phyloP scores from a whole-genome alignment of 768 basidiomycete genomes.

The Boletus rex-veris region DNA sequence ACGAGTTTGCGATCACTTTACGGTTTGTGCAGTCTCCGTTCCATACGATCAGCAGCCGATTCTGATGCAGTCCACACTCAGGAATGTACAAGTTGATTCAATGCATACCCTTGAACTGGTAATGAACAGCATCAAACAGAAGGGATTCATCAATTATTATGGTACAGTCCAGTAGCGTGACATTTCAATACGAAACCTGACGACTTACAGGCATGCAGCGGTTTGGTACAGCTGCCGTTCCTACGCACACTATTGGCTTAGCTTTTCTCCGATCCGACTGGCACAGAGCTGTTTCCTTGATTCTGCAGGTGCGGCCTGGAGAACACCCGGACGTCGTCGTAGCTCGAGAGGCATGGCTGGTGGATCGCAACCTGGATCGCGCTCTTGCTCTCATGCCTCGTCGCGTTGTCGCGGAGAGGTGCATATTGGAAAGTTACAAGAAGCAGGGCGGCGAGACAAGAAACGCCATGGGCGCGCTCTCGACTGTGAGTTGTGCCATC shows the following conservation, averaged over 20 bases:
- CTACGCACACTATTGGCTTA: slow-evolving; percentile 92
- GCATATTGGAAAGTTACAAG: slow-evolving; percentile 86
- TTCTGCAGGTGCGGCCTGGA: slow-evolving; percentile 79
- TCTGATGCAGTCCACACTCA: slow-evolving; percentile 29
- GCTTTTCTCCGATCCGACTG: slow-evolving; percentile 87
- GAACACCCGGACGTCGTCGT: slow-evolving; percentile 89
- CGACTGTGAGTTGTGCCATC: slow-evolving; percentile 51
- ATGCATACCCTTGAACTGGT: slow-evolving; percentile 69
- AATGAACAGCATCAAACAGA: slow-evolving; percentile 70
- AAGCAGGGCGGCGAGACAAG: slow-evolving; percentile 74
- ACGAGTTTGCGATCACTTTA: slow-evolving; percentile 91
- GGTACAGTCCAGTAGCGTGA: slow-evolving; percentile 42
- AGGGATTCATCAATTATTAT: slow-evolving; percentile 98
- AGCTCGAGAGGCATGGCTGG: slow-evolving; percentile 86
- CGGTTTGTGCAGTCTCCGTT: slow-evolving; percentile 45
- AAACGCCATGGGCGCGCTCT: slow-evolving; percentile 84
- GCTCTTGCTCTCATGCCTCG: slow-evolving; percentile 87
- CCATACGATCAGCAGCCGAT: slow-evolving; percentile 13
- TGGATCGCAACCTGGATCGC: slow-evolving; percentile 72
- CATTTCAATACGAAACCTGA: slow-evolving; percentile 2
- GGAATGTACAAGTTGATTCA: slow-evolving; percentile 82
- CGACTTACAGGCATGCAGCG: slow-evolving; percentile 84
- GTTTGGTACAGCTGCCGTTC: slow-evolving; percentile 94
- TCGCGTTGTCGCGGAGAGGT: slow-evolving; percentile 89
- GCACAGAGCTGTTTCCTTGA: slow-evolving; percentile 79